Evolutionary conservation across 2,329 filamentous ascomycete species (phyloP).

Genomic region (Fusarium sp.): DNA sequence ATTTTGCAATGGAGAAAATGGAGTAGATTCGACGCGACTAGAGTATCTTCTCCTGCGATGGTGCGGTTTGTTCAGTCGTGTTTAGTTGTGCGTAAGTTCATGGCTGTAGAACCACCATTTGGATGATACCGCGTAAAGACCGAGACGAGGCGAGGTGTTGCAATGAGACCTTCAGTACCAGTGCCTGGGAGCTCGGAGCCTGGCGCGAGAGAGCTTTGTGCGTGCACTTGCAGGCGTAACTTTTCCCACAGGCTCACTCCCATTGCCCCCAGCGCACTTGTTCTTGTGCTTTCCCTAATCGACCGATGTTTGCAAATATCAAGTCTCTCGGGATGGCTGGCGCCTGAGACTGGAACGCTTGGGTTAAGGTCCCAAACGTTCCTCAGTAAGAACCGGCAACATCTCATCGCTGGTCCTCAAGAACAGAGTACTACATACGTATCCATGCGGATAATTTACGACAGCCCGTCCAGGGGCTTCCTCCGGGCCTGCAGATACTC

Average conservation of each 20-base stretch:
- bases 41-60: neutral
- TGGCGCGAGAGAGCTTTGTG: slow-evolving; percentile 16
- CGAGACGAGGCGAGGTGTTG: slow-evolving; percentile 5
- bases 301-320: slow-evolving; percentile 26
- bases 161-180: slow-evolving; percentile 10
- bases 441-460: slow-evolving; percentile 52
- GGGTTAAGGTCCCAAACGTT: slow-evolving; percentile 39
- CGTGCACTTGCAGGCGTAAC: slow-evolving; percentile 43
- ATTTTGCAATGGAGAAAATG: neutral
- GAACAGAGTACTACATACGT: slow-evolving; percentile 49
- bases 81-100: slow-evolving; percentile 1
- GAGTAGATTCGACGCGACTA: neutral
- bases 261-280: slow-evolving; percentile 8
- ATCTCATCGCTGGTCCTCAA: slow-evolving; percentile 24
- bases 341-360: slow-evolving; percentile 25
- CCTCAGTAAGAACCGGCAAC: slow-evolving; percentile 29
- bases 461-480: slow-evolving; percentile 26
- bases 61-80: slow-evolving; percentile 4
- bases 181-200: slow-evolving; percentile 4
- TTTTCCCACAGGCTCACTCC: slow-evolving; percentile 15
- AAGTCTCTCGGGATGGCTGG: slow-evolving; percentile 30
- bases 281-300: slow-evolving; percentile 16
- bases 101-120: slow-evolving; percentile 6
- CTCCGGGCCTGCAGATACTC: slow-evolving; percentile 20
- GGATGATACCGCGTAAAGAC: slow-evolving; percentile 15